Evolutionary conservation across 2,329 filamentous ascomycete genomes (phyloP).

Genomic region (Pleomassaria siparia): DNA sequence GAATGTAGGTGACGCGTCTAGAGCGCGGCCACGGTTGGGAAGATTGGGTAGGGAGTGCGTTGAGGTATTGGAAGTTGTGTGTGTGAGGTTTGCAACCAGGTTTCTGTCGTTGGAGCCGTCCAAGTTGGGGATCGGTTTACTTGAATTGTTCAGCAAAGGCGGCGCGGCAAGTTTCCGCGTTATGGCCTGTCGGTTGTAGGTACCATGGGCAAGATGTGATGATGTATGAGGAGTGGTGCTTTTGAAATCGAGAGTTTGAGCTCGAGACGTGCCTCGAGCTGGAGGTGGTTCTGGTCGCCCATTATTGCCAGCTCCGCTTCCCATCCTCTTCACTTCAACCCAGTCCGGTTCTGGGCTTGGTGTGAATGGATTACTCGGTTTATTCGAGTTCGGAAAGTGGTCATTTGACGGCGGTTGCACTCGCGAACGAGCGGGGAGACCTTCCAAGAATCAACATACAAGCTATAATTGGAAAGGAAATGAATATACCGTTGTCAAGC

Average conservation of each 20-base stretch:
- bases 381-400: constrained; percentile 69
- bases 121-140: constrained; percentile 19
- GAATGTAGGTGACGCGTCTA: constrained; percentile 10
- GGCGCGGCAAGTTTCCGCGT: constrained; percentile 37
- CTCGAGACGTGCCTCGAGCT: constrained; percentile 30
- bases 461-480: constrained; percentile 47
- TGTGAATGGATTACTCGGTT: constrained; percentile 80
- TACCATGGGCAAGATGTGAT: background rate
- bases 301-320: constrained; percentile 2
- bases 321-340: constrained; percentile 56
- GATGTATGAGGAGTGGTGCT: constrained; percentile 11
- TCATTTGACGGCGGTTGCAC: constrained; percentile 66
- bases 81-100: constrained; percentile 23
- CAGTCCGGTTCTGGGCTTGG: constrained; percentile 78
- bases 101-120: constrained; percentile 20
- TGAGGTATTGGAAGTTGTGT: constrained; percentile 35
- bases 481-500: constrained; percentile 62
- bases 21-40: constrained; percentile 8
- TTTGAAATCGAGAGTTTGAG: constrained; percentile 35
- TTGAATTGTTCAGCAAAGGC: constrained; percentile 24
- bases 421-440: constrained; percentile 72
- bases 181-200: constrained; percentile 5
- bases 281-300: constrained; percentile 35
- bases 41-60: constrained; percentile 31
- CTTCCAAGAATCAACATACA: constrained; percentile 42